Evolutionary conservation across 805 yeast species (phyloP), one percentile per base, ranked within the genome.

Genomic region (Candida maesae): DNA sequence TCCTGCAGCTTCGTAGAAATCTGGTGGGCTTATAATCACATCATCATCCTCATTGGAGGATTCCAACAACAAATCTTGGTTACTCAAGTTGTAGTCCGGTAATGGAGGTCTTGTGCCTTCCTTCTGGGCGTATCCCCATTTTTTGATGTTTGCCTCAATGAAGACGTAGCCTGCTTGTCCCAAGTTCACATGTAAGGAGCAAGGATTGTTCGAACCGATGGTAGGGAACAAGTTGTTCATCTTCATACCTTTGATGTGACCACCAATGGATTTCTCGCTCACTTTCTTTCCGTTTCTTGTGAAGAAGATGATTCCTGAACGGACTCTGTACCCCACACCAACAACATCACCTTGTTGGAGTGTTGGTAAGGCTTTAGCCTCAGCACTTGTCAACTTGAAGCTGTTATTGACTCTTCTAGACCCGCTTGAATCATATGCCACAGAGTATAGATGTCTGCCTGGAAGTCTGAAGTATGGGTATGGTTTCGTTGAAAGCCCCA

Each of bases 241-340:
- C 74, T 49, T 88, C 97, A 51, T 79, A 71, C 50, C 50, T 21
- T 42, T 46, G 33, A 46, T 40, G 19, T 49, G 52, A 4, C 52
- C 52, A 14, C 52, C 52, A n/a, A 49, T 28, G 9, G 50, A 11
- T 30, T 45, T 46, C 18, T 49, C 52, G 24, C 48, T 41, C 28
- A 91, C 66, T 54, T 85, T 87, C 61, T 87, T 87, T 17, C 99
- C 99, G 56, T 93, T 93, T 50, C 95, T 76, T 0, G 99, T 93
- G 67, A 90, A 91, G 56, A 93, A 91, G 0, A 93, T 71, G 0
- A 95, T 78, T 0, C 96, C 95, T 3, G 85, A 69, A 40, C 87
- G 71, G 15, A 84, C 81, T 41, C 90, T 72, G 57, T 86, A 84
- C 0, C 99, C 99, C 29, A 90, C 79, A 1, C 99, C 99, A 4